Base-by-base conservation (phyloP, 768 basidiomycete genomes). In the Strobilomyces confusus region DNA sequence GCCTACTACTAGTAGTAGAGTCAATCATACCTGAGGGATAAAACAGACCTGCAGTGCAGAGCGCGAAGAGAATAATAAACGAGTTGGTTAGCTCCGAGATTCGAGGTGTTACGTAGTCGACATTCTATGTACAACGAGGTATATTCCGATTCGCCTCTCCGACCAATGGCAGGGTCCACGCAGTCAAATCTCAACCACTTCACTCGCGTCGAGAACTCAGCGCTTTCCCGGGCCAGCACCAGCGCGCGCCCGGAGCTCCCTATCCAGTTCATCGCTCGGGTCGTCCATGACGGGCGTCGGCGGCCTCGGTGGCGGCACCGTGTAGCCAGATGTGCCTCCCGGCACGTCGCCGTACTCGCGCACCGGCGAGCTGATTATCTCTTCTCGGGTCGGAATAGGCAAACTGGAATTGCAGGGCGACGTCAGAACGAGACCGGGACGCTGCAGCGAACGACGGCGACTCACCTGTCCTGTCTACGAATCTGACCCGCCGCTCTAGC, bases 261-360 rank as follows among this genome's bases (percentile, higher is more conserved):
- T 82, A 66, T 95, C 92, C 13, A 95, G 80, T 61, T 88, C 88
- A 51, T 84, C 86, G 54, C 87, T 89, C 8, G 92, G 92, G 62
- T 93, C 85, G 58, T 94, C 92, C 76, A 90, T 81, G 56, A 89
- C 75, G 0, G 88, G 89, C 61, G 78, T 85, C n/a, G 79, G 72
- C 4, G 82, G 76, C 46, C 80, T 78, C 48, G 69, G 68, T 9
- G 62, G 49, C 9, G 74, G 64, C 1, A 77, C 74, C 12, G 86
- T 86, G 66, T 78, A 89, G 45, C 82, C 73, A 47, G 85, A 89
- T 4, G 88, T 91, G 26, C 80, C 80, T 17, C 89, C 89, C 42
- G 83, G 79, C 48, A 81, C 73, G 13, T 75, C 76, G 0, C 73
- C 76, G 36, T 74, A 63, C 56, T 90, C 89, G 58, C 78, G 78